Percentiles rank a stretch among this genome's conserved stretches.
Evolutionary conservation across 148 eudicot species (phyloP).

Genomic region (Diospyros lotus): DNA sequence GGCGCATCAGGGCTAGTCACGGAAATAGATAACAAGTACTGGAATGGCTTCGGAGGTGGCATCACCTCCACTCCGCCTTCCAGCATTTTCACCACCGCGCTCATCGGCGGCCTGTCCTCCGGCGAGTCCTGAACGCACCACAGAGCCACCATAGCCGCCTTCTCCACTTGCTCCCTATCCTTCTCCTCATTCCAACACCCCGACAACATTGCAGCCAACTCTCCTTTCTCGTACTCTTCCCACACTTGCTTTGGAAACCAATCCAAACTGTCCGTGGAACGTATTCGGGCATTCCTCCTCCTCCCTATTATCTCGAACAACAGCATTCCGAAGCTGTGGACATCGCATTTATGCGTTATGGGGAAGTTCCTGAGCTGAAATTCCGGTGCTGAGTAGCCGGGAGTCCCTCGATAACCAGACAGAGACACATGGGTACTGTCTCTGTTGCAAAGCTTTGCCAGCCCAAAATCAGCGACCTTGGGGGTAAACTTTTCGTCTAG

Average conservation of each 20-base stretch:
- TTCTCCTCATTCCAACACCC: neutral
- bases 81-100: constrained; percentile 11
- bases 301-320: constrained; percentile 14
- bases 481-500: neutral
- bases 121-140: constrained; percentile 20
- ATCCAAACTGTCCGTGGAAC: neutral
- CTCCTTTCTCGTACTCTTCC: constrained; percentile 10
- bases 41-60: constrained; percentile 7
- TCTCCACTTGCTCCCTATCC: neutral
- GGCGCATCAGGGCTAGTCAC: neutral
- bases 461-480: constrained; percentile 14
- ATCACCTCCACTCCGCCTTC: constrained; percentile 6
- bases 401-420: neutral
- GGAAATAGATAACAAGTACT: neutral
- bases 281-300: neutral
- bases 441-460: constrained; percentile 3
- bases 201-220: neutral
- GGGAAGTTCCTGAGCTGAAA: neutral
- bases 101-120: constrained; percentile 1
- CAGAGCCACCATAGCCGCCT: constrained; percentile 6
- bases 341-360: constrained; percentile 6
- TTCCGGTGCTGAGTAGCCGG: neutral
- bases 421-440: neutral
- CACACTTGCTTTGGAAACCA: constrained; percentile 6
- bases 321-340: constrained; percentile 12